A percentile compares a stretch with the other conserved stretches of the same genome.
Conservation (phyloP, 164 flowering plant species). For the Vitis rotundifolia region DNA sequence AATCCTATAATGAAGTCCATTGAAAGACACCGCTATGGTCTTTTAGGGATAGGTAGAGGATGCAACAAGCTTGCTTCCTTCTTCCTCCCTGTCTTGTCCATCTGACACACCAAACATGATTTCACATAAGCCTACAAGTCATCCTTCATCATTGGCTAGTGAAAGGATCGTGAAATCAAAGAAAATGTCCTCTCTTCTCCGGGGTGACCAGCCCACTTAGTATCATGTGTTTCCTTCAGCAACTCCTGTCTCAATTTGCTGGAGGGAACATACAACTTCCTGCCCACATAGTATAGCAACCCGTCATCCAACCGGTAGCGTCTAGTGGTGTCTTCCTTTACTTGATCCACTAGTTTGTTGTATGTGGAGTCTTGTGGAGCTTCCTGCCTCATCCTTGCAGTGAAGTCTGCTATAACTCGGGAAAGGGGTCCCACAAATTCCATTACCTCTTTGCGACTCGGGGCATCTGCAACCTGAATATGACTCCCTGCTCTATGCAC, state of each 20-base stretch:
- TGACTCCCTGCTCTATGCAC: conserved; percentile 6
- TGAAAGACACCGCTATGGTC: no score
- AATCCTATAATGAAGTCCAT: no score
- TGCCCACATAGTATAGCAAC: conserved; percentile 8
- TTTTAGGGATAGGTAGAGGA: no score
- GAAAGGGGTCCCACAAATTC: background rate
- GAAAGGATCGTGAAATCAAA: background rate
- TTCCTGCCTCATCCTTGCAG: background rate
- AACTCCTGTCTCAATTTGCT: background rate
- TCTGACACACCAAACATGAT: no score
- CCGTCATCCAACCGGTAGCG: conserved; percentile 14
- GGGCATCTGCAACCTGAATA: conserved; percentile 11
- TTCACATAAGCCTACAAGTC: no score
- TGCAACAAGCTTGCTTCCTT: no score
- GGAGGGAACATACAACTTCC: conserved; percentile 2
- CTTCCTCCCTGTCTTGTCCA: no score
- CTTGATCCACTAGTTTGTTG: no score
- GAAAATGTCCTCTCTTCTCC: conserved; percentile 17
- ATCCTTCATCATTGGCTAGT: no score
- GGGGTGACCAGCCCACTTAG: conserved; percentile 22
- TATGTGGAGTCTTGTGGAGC: background rate
- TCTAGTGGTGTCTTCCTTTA: no score
- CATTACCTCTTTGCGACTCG: conserved; percentile 8
- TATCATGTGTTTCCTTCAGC: no score
- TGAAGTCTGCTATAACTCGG: background rate